Conservation (phyloP, 2,329 filamentous ascomycete genomes). For the Penicillium sp. region DNA sequence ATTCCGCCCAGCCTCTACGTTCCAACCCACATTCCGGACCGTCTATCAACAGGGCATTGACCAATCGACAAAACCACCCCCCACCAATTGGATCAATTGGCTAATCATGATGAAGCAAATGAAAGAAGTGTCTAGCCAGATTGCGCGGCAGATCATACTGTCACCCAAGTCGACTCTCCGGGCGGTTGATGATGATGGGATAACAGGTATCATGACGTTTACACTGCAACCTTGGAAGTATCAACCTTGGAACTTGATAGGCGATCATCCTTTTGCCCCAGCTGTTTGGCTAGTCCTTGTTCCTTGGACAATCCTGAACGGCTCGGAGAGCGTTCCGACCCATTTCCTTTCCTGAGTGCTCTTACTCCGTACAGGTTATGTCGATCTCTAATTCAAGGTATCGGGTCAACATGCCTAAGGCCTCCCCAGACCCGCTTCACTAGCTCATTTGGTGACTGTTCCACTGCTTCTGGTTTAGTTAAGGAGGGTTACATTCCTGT, state of each 20-base stretch:
- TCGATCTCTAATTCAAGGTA: conserved; percentile 8
- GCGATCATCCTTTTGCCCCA: neutral
- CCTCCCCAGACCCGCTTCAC: conserved; percentile 22
- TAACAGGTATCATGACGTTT: conserved; percentile 34
- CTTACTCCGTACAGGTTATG: neutral
- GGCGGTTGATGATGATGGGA: conserved; percentile 19
- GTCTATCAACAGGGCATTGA: conserved; percentile 19
- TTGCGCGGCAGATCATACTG: conserved; percentile 15
- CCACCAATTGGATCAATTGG: conserved; percentile 15
- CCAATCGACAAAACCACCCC: conserved; percentile 6
- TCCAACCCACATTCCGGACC: conserved; percentile 26
- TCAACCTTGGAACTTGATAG: conserved; percentile 1
- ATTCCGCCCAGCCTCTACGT: conserved; percentile 34
- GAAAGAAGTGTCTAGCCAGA: conserved; percentile 1
- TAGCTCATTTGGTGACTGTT: conserved; percentile 23
- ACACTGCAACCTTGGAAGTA: conserved; percentile 20
- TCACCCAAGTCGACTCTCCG: conserved; percentile 11
- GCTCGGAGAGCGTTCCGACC: conserved; percentile 15
- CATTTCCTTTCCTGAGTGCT: conserved; percentile 7
- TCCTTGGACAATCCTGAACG: conserved; percentile 5
- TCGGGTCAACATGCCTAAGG: conserved; percentile 18
- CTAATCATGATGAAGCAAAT: conserved; percentile 9
- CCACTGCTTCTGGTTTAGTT: conserved; percentile 35
- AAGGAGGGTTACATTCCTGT: conserved; percentile 34
- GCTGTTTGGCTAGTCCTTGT: conserved; percentile 5